Evolutionary conservation across 441 rosid genomes (phyloP).

Genomic region (Geranium incanum): DNA sequence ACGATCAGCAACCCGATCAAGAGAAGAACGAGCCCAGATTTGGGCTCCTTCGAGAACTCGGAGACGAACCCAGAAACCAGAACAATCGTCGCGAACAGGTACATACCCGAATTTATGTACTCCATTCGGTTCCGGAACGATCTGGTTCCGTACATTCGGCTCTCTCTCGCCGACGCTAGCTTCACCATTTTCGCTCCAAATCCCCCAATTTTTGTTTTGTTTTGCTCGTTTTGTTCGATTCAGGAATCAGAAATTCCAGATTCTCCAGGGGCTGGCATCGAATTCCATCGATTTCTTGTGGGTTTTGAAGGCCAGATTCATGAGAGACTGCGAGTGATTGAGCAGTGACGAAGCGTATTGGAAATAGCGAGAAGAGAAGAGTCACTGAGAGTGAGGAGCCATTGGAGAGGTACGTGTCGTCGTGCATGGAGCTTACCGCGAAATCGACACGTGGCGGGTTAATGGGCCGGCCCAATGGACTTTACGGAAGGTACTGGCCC

Average conservation of each 20-base stretch:
- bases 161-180: constrained; percentile 72
- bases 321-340: neutral
- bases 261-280: neutral
- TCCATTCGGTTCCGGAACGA: constrained; percentile 46
- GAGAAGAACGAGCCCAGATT: constrained; percentile 56
- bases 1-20: constrained; percentile 48
- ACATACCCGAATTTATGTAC: constrained; percentile 67
- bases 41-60: constrained; percentile 53
- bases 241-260: neutral
- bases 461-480: neutral
- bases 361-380: constrained; percentile 11
- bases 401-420: constrained; percentile 38
- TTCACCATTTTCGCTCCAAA: constrained; percentile 48
- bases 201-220: neutral
- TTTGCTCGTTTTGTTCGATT: no score
- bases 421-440: constrained; percentile 43
- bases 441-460: neutral
- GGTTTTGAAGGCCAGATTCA: no score
- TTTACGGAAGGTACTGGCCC: no score
- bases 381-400: constrained; percentile 10
- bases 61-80: constrained; percentile 53
- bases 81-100: constrained; percentile 49
- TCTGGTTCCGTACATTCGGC: constrained; percentile 57
- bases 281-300: no score
- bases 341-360: neutral